Evolutionary conservation across 1,284 basidiomycete species (phyloP).

Genomic region (Meira miltonrushii): DNA sequence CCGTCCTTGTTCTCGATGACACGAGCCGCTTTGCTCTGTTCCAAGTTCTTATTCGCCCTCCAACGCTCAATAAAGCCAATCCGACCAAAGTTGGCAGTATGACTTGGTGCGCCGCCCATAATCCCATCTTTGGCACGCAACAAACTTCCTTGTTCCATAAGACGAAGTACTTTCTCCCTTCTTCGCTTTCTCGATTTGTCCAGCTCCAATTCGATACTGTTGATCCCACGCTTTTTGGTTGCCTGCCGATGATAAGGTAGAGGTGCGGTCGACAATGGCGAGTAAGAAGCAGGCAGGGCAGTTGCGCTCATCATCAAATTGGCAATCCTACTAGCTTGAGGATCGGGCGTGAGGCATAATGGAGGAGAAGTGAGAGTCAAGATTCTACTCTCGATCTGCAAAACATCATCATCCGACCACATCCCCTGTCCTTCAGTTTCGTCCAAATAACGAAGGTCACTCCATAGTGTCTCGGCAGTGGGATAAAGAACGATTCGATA

Average conservation of each 20-base stretch:
- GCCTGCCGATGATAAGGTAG: conserved; percentile 15
- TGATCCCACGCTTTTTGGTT: conserved; percentile 15
- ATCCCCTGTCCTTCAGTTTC: conserved; percentile 21
- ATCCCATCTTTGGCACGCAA: not conserved
- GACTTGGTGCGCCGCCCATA: conserved; percentile 6
- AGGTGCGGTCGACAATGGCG: conserved; percentile 21
- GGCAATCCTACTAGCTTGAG: conserved; percentile 43
- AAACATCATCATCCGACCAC: conserved; percentile 47
- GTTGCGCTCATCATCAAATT: conserved; percentile 47
- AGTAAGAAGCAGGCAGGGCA: conserved; percentile 29
- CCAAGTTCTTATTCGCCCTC: conserved; percentile 24
- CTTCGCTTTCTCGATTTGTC: conserved; percentile 30
- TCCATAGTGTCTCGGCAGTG: conserved; percentile 42
- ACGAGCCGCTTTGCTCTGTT: conserved; percentile 21
- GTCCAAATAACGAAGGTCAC: conserved; percentile 43
- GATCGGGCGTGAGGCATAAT: conserved; percentile 44
- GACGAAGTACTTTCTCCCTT: conserved; percentile 42
- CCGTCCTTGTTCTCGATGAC: conserved; percentile 26
- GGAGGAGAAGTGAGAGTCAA: conserved; percentile 44
- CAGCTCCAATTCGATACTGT: conserved; percentile 41
- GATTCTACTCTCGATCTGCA: conserved; percentile 44
- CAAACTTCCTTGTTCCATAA: conserved; percentile 40
- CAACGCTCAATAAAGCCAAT: conserved; percentile 42
- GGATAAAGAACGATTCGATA: conserved; percentile 47
- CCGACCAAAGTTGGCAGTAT: conserved; percentile 12